These are phyloP conservation scores for Zychaea mexicana DNA, from an alignment of 371 early-diverging fungal genomes.

Conservation along the genomic window DNA sequence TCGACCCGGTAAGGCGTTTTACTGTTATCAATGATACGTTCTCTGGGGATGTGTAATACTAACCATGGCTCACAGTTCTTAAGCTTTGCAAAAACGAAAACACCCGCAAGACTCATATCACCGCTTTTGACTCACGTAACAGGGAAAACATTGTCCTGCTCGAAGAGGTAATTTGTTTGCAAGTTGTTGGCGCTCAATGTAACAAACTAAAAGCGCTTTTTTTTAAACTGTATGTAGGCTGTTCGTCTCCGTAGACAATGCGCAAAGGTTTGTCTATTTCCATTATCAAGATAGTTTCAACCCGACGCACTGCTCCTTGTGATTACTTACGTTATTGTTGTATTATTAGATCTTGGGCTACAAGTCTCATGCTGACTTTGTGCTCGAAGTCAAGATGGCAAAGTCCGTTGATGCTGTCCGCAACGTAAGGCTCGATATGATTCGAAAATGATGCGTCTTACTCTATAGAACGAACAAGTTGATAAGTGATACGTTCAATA, in stretches of 20 bases:
- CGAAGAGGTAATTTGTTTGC: slow-evolving; percentile 42
- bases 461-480: no score
- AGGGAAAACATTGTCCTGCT: slow-evolving; percentile 58
- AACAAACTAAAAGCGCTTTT: slow-evolving; percentile 12
- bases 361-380: slow-evolving; percentile 72
- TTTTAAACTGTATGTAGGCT: slow-evolving; percentile 35
- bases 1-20: slow-evolving; percentile 38
- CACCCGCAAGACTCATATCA: slow-evolving; percentile 56
- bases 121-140: slow-evolving; percentile 62
- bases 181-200: not conserved
- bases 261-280: slow-evolving; percentile 43
- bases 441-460: no score
- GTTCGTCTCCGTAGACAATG: slow-evolving; percentile 56
- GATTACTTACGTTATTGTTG: not conserved
- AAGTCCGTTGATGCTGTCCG: slow-evolving; percentile 70
- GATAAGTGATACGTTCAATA: no score
- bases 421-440: slow-evolving; percentile 36
- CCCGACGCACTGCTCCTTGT: no score
- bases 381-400: slow-evolving; percentile 86
- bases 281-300: no score
- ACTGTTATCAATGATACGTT: not conserved
- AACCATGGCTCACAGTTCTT: slow-evolving; percentile 32
- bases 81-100: slow-evolving; percentile 63
- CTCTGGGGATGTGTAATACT: not conserved
- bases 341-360: slow-evolving; percentile 66